Evolutionary conservation across 208 protist species (phyloP).

Genomic region (Balamuthia mandrillaris): DNA sequence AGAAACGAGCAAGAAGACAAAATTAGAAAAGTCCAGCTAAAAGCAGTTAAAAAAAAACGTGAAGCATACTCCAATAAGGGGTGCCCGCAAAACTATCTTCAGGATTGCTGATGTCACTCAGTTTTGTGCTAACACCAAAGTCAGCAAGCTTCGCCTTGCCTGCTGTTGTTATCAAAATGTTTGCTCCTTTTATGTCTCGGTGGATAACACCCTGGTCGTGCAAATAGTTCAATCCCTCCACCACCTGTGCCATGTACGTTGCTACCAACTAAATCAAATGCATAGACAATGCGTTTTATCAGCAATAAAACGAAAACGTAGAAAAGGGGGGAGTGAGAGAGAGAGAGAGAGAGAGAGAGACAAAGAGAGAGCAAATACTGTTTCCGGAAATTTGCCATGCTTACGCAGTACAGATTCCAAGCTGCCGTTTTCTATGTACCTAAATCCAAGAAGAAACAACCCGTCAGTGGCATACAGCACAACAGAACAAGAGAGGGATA

Average conservation of each 20-base stretch:
- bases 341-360: neutral
- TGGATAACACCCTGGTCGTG: slow-evolving; percentile 83
- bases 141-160: slow-evolving; percentile 92
- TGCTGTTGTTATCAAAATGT: slow-evolving; percentile 79
- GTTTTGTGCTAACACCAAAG: slow-evolving; percentile 94
- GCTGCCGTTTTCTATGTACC: slow-evolving; percentile 80
- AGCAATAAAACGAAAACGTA: neutral
- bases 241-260: slow-evolving; percentile 79
- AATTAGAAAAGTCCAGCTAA: neutral
- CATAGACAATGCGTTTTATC: neutral
- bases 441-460: neutral
- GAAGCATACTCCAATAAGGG: slow-evolving; percentile 85
- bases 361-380: neutral
- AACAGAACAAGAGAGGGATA: neutral
- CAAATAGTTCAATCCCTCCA: slow-evolving; percentile 79
- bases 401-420: slow-evolving; percentile 78
- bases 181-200: slow-evolving; percentile 83
- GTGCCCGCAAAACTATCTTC: slow-evolving; percentile 79
- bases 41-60: neutral
- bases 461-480: neutral
- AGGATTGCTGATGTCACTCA: slow-evolving; percentile 58
- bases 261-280: slow-evolving; percentile 57
- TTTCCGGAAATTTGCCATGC: slow-evolving; percentile 81
- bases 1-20: no score
- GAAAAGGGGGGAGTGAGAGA: neutral